Evolutionary conservation across 129 eudicot genomes (phyloP).

Genomic region (Arctium minus): DNA sequence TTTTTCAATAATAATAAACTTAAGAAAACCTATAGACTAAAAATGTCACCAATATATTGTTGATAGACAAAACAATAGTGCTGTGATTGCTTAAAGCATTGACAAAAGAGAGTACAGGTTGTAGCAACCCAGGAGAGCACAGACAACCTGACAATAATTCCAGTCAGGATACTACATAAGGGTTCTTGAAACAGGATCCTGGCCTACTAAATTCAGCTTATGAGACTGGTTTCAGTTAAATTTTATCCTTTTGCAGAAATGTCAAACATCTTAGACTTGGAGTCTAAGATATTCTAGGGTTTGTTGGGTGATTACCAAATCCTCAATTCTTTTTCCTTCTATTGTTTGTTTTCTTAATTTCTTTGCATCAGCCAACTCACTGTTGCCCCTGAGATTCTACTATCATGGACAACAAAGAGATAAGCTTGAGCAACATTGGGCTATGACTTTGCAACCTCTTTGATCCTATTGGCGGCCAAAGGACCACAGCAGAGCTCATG

Average conservation of each 20-base stretch:
- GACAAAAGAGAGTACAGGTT: neutral
- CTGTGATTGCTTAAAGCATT: no score
- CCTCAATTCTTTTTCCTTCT: neutral
- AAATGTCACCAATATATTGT: no score
- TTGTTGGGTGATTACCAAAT: neutral
- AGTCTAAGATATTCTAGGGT: neutral
- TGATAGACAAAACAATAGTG: no score
- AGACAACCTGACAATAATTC: neutral
- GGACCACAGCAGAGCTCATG: neutral
- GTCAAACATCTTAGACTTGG: neutral
- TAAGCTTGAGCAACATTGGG: neutral
- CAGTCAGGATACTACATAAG: neutral
- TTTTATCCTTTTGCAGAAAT: neutral
- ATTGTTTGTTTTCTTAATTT: neutral
- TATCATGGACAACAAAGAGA: neutral
- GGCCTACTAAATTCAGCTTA: neutral
- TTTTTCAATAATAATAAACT: no score
- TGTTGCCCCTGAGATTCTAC: neutral
- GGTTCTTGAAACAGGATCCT: neutral
- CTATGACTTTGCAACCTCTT: neutral
- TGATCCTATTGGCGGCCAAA: neutral
- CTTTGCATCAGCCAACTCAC: neutral
- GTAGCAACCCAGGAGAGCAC: neutral
- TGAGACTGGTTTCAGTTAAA: neutral
- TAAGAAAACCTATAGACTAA: no score